Evolutionary conservation across 2,329 filamentous ascomycete species (phyloP).

Genomic region (Septoria linicola): DNA sequence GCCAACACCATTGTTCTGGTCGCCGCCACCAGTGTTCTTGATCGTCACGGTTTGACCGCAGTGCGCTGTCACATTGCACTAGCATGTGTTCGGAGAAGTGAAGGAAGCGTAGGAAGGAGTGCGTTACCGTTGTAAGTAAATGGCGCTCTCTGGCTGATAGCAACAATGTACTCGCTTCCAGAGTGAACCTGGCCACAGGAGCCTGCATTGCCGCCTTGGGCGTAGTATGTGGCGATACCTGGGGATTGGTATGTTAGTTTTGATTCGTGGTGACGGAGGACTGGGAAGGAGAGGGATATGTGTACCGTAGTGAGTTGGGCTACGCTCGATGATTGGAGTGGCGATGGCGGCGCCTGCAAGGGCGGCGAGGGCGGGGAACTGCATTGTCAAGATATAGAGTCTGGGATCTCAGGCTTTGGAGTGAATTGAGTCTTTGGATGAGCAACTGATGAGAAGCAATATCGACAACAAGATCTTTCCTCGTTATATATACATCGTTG

Average conservation of each 20-base stretch:
- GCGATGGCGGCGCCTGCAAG: conserved; percentile 1
- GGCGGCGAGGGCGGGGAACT: neutral
- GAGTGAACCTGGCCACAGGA: conserved; percentile 13
- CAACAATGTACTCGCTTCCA: conserved; percentile 15
- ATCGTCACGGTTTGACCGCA: conserved; percentile 17
- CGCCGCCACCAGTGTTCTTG: conserved; percentile 13
- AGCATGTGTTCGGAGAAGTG: no score
- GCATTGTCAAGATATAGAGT: no score
- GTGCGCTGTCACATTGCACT: conserved; percentile 4
- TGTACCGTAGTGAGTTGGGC: conserved; percentile 1
- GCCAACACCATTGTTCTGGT: conserved; percentile 9
- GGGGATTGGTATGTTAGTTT: neutral
- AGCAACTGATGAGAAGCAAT: no score
- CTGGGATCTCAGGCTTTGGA: no score
- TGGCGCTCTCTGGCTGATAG: conserved; percentile 7
- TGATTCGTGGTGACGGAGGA: neutral
- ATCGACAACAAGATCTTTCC: no score
- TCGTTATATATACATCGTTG: no score
- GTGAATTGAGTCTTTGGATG: no score
- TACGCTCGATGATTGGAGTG: neutral
- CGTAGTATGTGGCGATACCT: conserved; percentile 13
- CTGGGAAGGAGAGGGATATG: neutral
- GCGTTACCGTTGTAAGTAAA: conserved; percentile 13
- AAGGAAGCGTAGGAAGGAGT: neutral
- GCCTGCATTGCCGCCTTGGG: conserved; percentile 11